Evolutionary conservation across 176 grass and related monocot species (phyloP), one percentile per base, ranked within the genome.

Genomic region (Phragmites australis): DNA sequence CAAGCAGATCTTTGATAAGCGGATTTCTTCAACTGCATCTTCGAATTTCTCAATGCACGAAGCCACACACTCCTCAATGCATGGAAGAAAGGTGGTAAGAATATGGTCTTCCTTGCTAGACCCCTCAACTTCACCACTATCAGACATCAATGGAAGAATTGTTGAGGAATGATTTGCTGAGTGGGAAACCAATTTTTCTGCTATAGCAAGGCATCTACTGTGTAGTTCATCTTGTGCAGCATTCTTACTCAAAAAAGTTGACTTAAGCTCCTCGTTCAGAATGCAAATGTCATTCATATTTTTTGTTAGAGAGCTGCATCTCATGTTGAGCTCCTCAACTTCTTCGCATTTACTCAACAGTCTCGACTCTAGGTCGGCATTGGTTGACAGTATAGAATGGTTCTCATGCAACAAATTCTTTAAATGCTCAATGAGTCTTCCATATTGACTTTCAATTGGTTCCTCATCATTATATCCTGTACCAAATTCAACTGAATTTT

Each of bases 1-100:
- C 82, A 97, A 92, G 51, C 83, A 91, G 53, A 85, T 90, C 90
- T 94, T 97, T 23, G 94, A 88, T 70, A 89, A 86, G 27, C 72
- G 69, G 72, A 91, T 88, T 67, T 93, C 69, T 51, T 90, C 83
- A 83, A 84, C 42, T 85, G 72, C 86, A 64, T 76, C 85, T 72
- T 95, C 84, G 88, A 88, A 77, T 82, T 90, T 89, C 61, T 95
- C 85, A 78, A 89, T 68, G 72, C 77, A 82, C 16, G 81, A 84
- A 87, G 50, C 70, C 68, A 95, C 67, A 76, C 78, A 88, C 72
- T 87, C 84, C 84, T 99, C 96, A 21, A 99, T 81, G 62, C 71
- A 85, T 74, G 84, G 90, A 51, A 97, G 77, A 65, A 95, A 69
- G 27, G 86, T 93, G 49, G 22, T 84, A 50, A 81, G 69, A 63